A percentile compares a stretch with the other conserved stretches of the same genome.
Conservation (phyloP, 352 stramenopile genomes). For the Globisporangium apiculatum region DNA sequence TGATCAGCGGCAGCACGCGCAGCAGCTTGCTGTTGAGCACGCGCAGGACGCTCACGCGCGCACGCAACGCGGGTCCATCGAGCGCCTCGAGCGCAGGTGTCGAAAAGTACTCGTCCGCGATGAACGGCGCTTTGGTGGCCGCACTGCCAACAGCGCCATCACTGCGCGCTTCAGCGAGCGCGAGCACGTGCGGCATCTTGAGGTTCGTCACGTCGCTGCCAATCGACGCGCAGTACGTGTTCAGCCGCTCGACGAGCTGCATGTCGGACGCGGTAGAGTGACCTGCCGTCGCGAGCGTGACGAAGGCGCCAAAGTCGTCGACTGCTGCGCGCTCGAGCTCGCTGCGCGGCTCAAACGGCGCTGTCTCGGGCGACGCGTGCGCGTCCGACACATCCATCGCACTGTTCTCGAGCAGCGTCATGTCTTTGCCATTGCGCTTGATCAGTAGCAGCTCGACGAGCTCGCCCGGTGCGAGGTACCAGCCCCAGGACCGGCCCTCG, state of each 20-base stretch:
- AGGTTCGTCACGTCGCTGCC: conserved; percentile 83
- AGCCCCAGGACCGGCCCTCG: conserved; percentile 90
- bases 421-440: conserved; percentile 76
- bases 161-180: conserved; percentile 19
- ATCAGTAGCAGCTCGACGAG: conserved; percentile 77
- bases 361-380: conserved; percentile 23
- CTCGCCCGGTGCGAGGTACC: conserved; percentile 94
- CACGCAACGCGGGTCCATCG: conserved; percentile 74
- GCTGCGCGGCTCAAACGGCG: conserved; percentile 36
- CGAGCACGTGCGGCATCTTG: conserved; percentile 52
- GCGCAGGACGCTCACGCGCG: conserved; percentile 87
- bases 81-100: conserved; percentile 55
- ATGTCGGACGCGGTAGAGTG: conserved; percentile 71
- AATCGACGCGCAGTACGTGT: conserved; percentile 69
- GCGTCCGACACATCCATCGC: conserved; percentile 55
- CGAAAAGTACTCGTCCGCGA: conserved; percentile 69
- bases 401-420: conserved; percentile 79
- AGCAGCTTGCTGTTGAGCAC: conserved; percentile 90
- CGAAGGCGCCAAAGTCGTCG: conserved; percentile 47
- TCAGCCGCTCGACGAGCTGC: conserved; percentile 81
- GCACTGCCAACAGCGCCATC: not conserved
- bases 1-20: conserved; percentile 78
- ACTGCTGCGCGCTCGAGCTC: conserved; percentile 40
- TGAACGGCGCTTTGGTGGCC: conserved; percentile 20
- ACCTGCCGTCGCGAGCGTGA: conserved; percentile 46